Conservation (phyloP, 768 basidiomycete species). For the Auricularia sp. region DNA sequence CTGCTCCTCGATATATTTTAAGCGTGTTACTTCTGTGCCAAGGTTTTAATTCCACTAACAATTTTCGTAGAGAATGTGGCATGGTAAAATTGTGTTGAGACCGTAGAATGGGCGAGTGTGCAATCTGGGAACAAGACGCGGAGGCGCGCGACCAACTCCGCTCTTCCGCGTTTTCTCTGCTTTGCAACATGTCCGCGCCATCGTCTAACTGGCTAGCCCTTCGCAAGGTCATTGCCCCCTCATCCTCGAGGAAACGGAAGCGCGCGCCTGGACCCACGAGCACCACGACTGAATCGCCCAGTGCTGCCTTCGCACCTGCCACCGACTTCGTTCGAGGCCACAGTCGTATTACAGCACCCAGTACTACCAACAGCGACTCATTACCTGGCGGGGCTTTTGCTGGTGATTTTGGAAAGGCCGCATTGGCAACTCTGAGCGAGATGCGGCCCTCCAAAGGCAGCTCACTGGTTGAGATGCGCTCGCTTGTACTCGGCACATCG, state of each 20-base stretch:
- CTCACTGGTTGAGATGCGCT: neutral
- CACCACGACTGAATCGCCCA: neutral
- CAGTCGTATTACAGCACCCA: neutral
- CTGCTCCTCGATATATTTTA: too few relatives aligned
- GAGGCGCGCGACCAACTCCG: neutral
- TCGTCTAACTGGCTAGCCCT: slow-evolving; percentile 1
- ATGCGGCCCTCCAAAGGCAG: neutral
- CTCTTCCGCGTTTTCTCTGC: neutral
- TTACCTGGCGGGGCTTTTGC: neutral
- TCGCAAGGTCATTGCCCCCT: neutral
- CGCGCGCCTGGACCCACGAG: neutral
- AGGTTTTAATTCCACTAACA: too few relatives aligned
- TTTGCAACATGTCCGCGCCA: neutral
- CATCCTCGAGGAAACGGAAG: neutral
- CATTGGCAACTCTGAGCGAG: neutral
- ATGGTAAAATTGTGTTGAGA: too few relatives aligned
- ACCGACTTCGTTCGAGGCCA: neutral
- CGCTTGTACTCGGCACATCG: neutral
- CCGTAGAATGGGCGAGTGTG: too few relatives aligned
- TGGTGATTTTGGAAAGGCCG: neutral
- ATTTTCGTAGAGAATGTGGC: too few relatives aligned
- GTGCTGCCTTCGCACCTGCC: neutral
- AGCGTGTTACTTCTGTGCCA: too few relatives aligned
- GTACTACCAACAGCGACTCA: neutral
- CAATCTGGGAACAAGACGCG: too few relatives aligned